Conservation (phyloP, 139 green algal genomes). For the Micromonas commoda region DNA sequence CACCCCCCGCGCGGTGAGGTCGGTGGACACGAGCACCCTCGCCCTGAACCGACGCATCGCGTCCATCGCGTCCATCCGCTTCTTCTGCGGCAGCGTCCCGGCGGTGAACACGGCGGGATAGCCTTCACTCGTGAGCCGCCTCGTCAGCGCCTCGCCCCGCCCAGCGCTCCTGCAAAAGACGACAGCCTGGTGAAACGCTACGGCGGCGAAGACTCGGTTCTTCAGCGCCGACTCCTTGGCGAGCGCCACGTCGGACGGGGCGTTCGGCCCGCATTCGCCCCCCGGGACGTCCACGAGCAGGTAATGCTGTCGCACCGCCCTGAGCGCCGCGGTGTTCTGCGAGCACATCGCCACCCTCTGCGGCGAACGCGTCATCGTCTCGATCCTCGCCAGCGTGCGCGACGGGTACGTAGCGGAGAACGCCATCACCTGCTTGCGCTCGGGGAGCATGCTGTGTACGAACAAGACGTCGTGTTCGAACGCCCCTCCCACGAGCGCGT, state of each 20-base stretch:
- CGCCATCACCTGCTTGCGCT: conserved; percentile 26
- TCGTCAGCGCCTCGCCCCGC: not conserved
- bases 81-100: not conserved
- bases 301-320: conserved; percentile 14
- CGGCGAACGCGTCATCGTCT: not conserved
- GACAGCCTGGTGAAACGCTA: conserved; percentile 24
- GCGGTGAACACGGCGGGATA: conserved; percentile 1
- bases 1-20: conserved; percentile 14
- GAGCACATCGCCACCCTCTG: conserved; percentile 24
- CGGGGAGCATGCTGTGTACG: conserved; percentile 9
- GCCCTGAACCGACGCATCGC: conserved; percentile 2
- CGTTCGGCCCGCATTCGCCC: not conserved
- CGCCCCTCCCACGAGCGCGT: not conserved
- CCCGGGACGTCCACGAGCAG: not conserved
- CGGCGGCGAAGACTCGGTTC: conserved; percentile 14
- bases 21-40: conserved; percentile 14
- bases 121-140: not conserved
- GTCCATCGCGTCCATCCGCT: conserved; percentile 15
- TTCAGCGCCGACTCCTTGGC: conserved; percentile 3
- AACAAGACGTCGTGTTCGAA: conserved; percentile 20
- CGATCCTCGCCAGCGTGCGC: not conserved
- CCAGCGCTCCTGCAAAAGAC: not conserved
- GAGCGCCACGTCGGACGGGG: not conserved
- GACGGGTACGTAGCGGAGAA: conserved; percentile 27
- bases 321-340: conserved; percentile 1